These are phyloP conservation scores for Juglanconis sp. DNA, from an alignment of 2,329 filamentous ascomycete genomes.

Conservation along the genomic window DNA sequence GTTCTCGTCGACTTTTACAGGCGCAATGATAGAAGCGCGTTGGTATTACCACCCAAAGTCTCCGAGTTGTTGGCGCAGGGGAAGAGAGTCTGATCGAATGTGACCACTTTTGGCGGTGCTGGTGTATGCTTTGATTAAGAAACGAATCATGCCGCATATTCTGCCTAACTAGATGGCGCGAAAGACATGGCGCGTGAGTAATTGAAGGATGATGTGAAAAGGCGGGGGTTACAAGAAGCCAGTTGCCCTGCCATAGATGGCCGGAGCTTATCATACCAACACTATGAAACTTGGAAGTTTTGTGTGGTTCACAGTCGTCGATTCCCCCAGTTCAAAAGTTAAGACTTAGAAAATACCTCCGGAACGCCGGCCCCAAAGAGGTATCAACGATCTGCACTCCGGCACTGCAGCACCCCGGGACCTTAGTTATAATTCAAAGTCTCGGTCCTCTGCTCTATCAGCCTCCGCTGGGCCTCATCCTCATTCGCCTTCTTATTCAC, in stretches of 20 bases:
- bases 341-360: not conserved
- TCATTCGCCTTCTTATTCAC: slow-evolving; percentile 66
- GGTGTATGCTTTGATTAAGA: not conserved
- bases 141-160: not conserved
- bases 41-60: slow-evolving; percentile 91
- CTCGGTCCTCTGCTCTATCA: slow-evolving; percentile 57
- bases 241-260: no score
- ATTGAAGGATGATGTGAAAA: not conserved
- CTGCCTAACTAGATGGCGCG: not conserved
- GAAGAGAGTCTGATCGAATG: slow-evolving; percentile 47
- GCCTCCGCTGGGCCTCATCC: slow-evolving; percentile 61
- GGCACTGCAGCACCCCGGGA: not conserved
- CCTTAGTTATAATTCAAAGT: slow-evolving; percentile 54
- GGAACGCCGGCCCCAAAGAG: not conserved
- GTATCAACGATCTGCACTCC: no score
- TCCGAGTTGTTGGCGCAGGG: slow-evolving; percentile 66
- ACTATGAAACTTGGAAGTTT: not conserved
- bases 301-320: not conserved
- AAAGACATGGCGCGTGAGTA: not conserved
- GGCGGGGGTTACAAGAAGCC: no score
- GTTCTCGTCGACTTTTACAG: slow-evolving; percentile 87
- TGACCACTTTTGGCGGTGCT: not conserved
- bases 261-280: not conserved
- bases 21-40: slow-evolving; percentile 78
- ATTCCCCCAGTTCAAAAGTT: not conserved